Conservation (phyloP, 345 rosid genomes). For the Gossypium anomalum region DNA sequence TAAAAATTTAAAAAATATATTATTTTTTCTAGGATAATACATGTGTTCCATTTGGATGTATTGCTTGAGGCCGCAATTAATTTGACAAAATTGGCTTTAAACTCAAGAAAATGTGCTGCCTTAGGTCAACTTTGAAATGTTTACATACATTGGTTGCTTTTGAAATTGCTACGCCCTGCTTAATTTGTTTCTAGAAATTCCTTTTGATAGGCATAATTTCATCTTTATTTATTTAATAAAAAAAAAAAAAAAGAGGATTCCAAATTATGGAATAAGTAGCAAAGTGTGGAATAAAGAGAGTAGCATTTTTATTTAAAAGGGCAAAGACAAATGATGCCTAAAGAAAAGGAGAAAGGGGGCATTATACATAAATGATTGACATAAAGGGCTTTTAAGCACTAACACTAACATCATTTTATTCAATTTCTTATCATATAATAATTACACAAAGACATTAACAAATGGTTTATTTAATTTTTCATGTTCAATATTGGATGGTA, state of each 20-base stretch:
- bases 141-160: background rate
- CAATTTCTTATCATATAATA: background rate
- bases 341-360: conserved; percentile 8
- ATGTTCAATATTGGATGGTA: too few species aligned
- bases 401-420: background rate
- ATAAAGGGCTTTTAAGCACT: conserved; percentile 5
- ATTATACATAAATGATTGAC: conserved; percentile 35
- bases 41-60: background rate
- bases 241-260: background rate
- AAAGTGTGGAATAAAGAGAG: background rate
- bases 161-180: background rate
- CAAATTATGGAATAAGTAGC: background rate
- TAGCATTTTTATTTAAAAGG: background rate
- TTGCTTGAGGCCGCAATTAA: background rate
- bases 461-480: background rate
- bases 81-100: conserved; percentile 11
- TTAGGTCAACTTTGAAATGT: conserved; percentile 8
- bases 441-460: conserved; percentile 8
- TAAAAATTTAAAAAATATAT: background rate
- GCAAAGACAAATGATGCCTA: conserved; percentile 18
- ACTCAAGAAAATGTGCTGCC: conserved; percentile 4
- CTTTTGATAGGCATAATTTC: background rate
- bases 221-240: background rate
- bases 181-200: conserved; percentile 2
- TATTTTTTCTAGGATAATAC: background rate